Percentiles rank a stretch among this genome's conserved stretches.
These are phyloP conservation scores for Chaetomium tenue DNA, from an alignment of 495 filamentous ascomycete species.

Conservation along the genomic window DNA sequence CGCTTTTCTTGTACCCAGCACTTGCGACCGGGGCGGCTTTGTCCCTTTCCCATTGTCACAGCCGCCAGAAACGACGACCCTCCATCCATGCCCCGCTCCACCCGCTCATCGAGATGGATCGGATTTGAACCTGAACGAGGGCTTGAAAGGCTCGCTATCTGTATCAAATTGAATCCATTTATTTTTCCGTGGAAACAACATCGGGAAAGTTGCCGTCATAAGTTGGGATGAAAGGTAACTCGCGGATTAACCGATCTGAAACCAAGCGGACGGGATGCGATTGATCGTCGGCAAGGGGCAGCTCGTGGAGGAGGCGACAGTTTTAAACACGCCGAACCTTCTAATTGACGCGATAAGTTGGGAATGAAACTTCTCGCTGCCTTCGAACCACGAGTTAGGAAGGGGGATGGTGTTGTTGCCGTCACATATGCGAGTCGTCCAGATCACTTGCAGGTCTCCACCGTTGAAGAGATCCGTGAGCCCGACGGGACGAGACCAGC, in stretches of 20 bases:
- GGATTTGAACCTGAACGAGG: too few relatives aligned
- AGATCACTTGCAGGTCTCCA: not conserved
- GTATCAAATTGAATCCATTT: not conserved
- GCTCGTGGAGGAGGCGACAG: slow-evolving; percentile 2
- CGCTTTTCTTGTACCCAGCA: not conserved
- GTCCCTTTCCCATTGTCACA: slow-evolving; percentile 1
- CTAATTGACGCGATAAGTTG: not conserved
- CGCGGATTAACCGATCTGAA: slow-evolving; percentile 12
- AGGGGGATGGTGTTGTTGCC: not conserved
- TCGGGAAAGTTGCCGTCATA: not conserved
- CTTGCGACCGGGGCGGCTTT: not conserved
- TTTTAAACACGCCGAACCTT: not conserved
- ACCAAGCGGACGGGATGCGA: slow-evolving; percentile 6
- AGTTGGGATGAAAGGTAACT: not conserved
- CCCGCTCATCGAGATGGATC: not conserved
- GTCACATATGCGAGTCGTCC: not conserved
- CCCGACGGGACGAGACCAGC: too few relatives aligned
- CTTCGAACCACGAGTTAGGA: too few relatives aligned
- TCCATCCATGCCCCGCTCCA: not conserved
- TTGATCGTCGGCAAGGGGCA: not conserved
- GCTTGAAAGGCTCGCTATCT: not conserved
- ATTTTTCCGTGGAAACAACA: not conserved
- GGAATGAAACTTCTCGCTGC: not conserved
- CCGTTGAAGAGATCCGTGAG: not conserved
- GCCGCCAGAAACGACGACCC: slow-evolving; percentile 13